Evolutionary conservation across 2,329 filamentous ascomycete genomes (phyloP), one percentile per base, ranked within the genome.

Genomic region (Cercospora sojina): DNA sequence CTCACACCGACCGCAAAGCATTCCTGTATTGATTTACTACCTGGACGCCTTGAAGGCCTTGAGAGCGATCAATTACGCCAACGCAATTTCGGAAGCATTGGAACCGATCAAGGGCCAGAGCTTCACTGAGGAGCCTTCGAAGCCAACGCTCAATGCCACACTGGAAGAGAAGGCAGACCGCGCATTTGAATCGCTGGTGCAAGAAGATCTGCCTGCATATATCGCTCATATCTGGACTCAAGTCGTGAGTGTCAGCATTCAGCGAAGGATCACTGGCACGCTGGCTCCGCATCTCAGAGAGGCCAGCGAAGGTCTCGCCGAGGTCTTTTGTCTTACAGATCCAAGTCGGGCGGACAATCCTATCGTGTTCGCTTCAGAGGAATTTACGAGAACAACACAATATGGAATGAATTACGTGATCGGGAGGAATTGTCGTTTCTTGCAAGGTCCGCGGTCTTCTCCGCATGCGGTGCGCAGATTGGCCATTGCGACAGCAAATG

Each of bases 261-360:
- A 87, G 69, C 83, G 86, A 67, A 84, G 89, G 20, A 87, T 93
- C 23, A 89, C 87, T 0, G 88, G 90, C 3, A 90, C 86, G 1
- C 76, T 92, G 25, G 86, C 90, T 1, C 80, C 84, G 1, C 83
- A 89, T 71, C 79, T 91, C 25, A 83, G 85, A 51, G 87, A 90
- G 53, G 85, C 89, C n/a, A 90, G 89, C 0, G 90, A 93, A 75
- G 90, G 90, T 0, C 77, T 93, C 66, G 90, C 90, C 0, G 90
- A 93, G 74, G 90, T 91, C 0, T 93, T 92, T 71, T 93, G 90
- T 74, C 77, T 93, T 63, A 91, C 89, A 0, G 91, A 93, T 75
- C 90, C 91, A 8, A 90, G 88, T 1, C 82, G 90, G 65, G 81
- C 84, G 1, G 91, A 92, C 68, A 92, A 92, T 74, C 91, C 90